Conservation (phyloP, 768 basidiomycete species). For the Macrolepiota fuliginosa region DNA sequence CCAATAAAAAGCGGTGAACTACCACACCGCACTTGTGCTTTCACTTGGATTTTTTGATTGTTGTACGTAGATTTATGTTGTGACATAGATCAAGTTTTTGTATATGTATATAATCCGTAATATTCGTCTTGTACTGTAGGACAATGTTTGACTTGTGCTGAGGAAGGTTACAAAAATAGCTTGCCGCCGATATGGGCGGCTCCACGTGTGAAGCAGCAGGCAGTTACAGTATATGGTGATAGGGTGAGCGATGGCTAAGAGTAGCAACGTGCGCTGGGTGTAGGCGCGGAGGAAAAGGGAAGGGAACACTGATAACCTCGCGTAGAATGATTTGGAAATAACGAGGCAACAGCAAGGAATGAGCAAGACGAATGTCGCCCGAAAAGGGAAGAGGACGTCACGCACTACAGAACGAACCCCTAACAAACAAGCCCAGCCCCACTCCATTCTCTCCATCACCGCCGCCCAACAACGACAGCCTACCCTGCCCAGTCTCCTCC, state of each 20-base stretch:
- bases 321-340: neutral
- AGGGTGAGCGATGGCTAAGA: neutral
- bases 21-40: neutral
- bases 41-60: neutral
- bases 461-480: neutral
- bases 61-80: neutral
- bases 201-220: slow-evolving; percentile 5
- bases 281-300: neutral
- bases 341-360: neutral
- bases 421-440: slow-evolving; percentile 3
- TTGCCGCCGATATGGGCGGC: neutral
- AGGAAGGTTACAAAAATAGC: slow-evolving; percentile 2
- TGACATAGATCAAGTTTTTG: neutral
- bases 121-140: neutral
- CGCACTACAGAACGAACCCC: neutral
- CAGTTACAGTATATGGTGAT: neutral
- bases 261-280: slow-evolving; percentile 1
- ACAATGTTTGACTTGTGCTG: neutral
- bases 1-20: slow-evolving; percentile 4
- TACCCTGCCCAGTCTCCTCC: neutral
- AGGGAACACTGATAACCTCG: neutral
- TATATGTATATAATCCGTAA: slow-evolving; percentile 1
- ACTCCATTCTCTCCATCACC: slow-evolving; percentile 6
- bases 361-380: neutral
- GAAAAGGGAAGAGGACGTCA: slow-evolving; percentile 8